phyloP scores from a whole-genome alignment of 208 protist species.

The Leishmania major region DNA sequence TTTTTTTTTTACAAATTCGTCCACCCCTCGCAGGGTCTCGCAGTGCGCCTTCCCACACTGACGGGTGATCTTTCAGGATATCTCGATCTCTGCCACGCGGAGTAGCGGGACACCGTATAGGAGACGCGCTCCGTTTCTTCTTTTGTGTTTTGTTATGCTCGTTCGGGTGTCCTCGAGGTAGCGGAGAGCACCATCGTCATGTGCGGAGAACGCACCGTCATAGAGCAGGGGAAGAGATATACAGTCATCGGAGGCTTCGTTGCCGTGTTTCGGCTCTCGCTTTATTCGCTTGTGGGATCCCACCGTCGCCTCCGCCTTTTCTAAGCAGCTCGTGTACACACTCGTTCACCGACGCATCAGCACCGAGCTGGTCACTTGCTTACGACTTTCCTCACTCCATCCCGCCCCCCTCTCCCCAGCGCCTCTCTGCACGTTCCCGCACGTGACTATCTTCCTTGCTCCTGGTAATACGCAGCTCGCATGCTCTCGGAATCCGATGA shows the following conservation, averaged over 20 bases:
- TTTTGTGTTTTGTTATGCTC: too few species aligned
- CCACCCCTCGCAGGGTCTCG: neutral
- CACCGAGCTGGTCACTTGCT: neutral
- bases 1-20: neutral
- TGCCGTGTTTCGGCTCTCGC: neutral
- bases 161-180: too few species aligned
- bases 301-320: neutral
- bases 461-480: neutral
- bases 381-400: neutral
- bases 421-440: neutral
- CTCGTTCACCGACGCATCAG: neutral
- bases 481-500: slow-evolving; percentile 32
- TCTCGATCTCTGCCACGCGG: neutral
- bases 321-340: too few species aligned
- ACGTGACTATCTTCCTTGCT: neutral
- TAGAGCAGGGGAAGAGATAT: neutral
- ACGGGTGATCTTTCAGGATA: neutral
- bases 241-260: neutral
- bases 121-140: too few species aligned
- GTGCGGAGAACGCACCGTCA: neutral
- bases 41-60: neutral
- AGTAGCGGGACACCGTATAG: too few species aligned
- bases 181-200: neutral
- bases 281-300: neutral
- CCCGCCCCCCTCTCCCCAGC: neutral